Conservation (phyloP, 768 basidiomycete species). For the Pleurotus salmoneostramineus region DNA sequence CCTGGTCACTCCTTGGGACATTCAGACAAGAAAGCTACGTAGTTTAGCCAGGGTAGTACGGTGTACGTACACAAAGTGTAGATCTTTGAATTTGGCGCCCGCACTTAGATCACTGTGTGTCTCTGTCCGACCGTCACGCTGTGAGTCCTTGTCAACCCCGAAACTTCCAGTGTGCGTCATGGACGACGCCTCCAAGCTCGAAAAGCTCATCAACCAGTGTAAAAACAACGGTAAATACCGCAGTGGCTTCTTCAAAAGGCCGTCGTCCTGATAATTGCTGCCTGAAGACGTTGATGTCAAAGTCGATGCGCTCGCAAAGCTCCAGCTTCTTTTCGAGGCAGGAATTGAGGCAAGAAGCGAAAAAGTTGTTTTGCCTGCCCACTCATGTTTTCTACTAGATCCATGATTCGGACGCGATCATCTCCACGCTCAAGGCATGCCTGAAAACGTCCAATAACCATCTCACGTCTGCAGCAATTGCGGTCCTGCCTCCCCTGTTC, state of each 20-base stretch:
- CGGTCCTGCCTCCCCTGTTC: conserved; percentile 62
- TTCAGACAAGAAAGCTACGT: conserved; percentile 62
- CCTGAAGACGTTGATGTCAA: conserved; percentile 72
- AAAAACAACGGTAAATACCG: conserved; percentile 53
- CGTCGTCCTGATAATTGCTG: conserved; percentile 9
- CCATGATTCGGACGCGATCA: conserved; percentile 65
- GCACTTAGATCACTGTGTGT: too few species aligned
- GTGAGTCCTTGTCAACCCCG: conserved; percentile 3
- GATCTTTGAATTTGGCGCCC: background rate
- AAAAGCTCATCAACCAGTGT: conserved; percentile 61
- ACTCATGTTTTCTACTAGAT: conserved; percentile 42
- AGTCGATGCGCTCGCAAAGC: conserved; percentile 75
- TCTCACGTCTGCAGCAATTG: conserved; percentile 72
- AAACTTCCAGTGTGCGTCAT: conserved; percentile 27
- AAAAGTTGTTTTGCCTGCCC: conserved; percentile 8
- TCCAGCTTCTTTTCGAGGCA: conserved; percentile 71
- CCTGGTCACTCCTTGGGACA: conserved; percentile 85
- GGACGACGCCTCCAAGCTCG: conserved; percentile 49
- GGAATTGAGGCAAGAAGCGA: conserved; percentile 54
- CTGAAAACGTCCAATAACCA: conserved; percentile 82
- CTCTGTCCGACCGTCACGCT: background rate
- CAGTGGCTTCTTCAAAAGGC: conserved; percentile 7
- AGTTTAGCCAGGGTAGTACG: background rate
- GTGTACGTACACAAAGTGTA: background rate
- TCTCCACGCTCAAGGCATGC: conserved; percentile 67